Base-by-base conservation (phyloP, 2,329 filamentous ascomycete species). In the Aspergillus intermedius region DNA sequence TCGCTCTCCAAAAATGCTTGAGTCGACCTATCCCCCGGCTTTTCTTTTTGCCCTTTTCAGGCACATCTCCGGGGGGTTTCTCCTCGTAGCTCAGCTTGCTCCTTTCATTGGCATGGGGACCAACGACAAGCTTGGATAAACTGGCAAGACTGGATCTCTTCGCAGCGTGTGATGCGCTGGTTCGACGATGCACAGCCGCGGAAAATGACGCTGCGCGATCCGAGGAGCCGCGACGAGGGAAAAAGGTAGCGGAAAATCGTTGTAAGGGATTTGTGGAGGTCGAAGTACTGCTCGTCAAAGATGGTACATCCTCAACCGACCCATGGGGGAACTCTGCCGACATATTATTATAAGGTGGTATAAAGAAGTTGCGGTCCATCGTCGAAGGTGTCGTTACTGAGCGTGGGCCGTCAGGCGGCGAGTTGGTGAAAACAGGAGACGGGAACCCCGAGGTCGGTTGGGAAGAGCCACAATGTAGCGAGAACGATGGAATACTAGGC, bases 61-160 rank as follows among this genome's bases (percentile, higher is more conserved):
- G 50, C n/a, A 63, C 59, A 34, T 72, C 71, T 13, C 60, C 53
- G 0, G 69, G 67, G 15, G 71, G 67, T 48, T 73, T 73, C 55
- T 73, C 70, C 48, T 72, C 71, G 42, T 73, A 64, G 42, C 67
- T 68, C 28, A 74, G 63, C 51, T 73, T 74, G 58, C 70, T 74
- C 49, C 63, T 65, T 46, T 76, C 73, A 9, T 40, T 40, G 1
- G 68, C 66, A 50, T 73, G 64, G 13, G 71, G 63, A 1, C 68
- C 70, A 43, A 65, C 71, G 19, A 76, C 68, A 7, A 77, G 61
- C 46, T 73, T 73, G 22, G 72, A 74, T 15, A 77, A 60, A 57
- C 74, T 77, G 40, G 72, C 74, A 48, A 77, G 60, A 53, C 74
- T 76, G 13, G 72, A 68, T 45, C 74, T 65, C 54, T 77, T 77